Percentiles rank a stretch among this genome's conserved stretches.
Evolutionary conservation across 768 basidiomycete genomes (phyloP).

Genomic region (Rhodocollybia butyracea): DNA sequence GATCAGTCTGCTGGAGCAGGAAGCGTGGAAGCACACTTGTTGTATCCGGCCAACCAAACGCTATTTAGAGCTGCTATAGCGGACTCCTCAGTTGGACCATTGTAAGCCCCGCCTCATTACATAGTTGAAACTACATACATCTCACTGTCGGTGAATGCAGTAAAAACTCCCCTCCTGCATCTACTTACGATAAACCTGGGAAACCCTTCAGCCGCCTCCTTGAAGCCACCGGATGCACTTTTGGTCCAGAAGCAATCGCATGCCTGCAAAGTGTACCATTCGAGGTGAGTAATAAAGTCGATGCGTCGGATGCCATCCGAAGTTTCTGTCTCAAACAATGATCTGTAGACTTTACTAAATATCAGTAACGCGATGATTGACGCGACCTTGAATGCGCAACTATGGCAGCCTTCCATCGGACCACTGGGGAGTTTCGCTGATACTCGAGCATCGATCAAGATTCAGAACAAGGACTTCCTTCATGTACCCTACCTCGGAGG

Average conservation of each 20-base stretch:
- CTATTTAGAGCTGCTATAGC: conserved; percentile 53
- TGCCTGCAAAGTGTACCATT: conserved; percentile 47
- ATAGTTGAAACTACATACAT: neutral
- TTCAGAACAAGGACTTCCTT: conserved; percentile 45
- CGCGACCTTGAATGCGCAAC: conserved; percentile 44
- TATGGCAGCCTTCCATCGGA: conserved; percentile 58
- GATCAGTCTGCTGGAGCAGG: conserved; percentile 51
- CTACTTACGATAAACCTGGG: conserved; percentile 48
- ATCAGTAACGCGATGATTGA: conserved; percentile 45
- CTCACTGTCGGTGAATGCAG: conserved; percentile 25
- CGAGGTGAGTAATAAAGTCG: conserved; percentile 25
- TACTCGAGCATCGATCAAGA: conserved; percentile 40
- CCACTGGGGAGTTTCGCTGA: conserved; percentile 47
- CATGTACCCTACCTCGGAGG: conserved; percentile 55
- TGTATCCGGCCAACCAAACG: conserved; percentile 32
- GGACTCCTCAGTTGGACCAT: conserved; percentile 52
- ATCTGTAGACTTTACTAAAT: conserved; percentile 40
- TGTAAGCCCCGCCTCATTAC: conserved; percentile 30
- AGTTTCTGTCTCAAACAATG: neutral
- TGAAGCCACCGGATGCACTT: conserved; percentile 41
- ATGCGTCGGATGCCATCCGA: too few species aligned
- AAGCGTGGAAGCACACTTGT: conserved; percentile 43
- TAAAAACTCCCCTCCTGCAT: conserved; percentile 45
- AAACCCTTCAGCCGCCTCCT: conserved; percentile 48
- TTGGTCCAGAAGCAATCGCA: conserved; percentile 32